Percentiles rank a stretch among this genome's conserved stretches.
Evolutionary conservation across 352 stramenopile species (phyloP).

Genomic region (Phytophthora ramorum): DNA sequence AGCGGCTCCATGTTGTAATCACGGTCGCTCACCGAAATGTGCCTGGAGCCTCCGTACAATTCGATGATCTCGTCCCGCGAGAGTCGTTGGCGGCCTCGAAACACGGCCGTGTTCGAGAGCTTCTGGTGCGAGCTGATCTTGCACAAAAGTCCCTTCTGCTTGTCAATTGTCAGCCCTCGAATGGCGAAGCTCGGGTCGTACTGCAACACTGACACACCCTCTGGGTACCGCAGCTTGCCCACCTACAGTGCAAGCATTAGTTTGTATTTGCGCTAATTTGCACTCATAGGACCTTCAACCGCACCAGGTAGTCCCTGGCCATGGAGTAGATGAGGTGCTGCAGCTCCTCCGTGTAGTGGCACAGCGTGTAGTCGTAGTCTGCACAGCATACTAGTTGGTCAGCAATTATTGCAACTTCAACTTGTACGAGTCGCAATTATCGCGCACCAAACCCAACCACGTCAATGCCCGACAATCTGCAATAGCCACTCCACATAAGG

Average conservation of each 20-base stretch:
- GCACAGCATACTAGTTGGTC: neutral
- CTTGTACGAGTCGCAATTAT: neutral
- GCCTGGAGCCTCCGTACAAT: slow-evolving; percentile 90
- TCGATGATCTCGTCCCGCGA: slow-evolving; percentile 83
- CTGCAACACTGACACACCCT: slow-evolving; percentile 72
- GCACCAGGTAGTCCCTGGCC: slow-evolving; percentile 88
- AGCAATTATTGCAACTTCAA: slow-evolving; percentile 8
- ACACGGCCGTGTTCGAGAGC: slow-evolving; percentile 80
- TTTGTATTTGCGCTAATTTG: neutral
- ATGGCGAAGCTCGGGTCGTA: slow-evolving; percentile 94
- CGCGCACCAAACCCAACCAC: slow-evolving; percentile 72
- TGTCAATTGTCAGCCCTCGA: slow-evolving; percentile 93
- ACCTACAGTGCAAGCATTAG: slow-evolving; percentile 38
- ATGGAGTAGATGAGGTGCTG: slow-evolving; percentile 94
- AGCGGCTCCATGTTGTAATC: slow-evolving; percentile 91
- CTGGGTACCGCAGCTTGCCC: slow-evolving; percentile 85
- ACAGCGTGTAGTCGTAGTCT: slow-evolving; percentile 96
- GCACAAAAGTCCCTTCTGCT: slow-evolving; percentile 93
- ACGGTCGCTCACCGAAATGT: slow-evolving; percentile 83
- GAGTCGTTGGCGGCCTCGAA: slow-evolving; percentile 87
- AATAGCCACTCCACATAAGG: neutral
- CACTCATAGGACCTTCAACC: neutral
- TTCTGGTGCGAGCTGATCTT: slow-evolving; percentile 96
- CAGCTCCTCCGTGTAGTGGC: slow-evolving; percentile 92
- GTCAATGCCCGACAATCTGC: slow-evolving; percentile 68